A percentile compares a stretch with the other conserved stretches of the same genome.
phyloP scores from a whole-genome alignment of 176 grass and related monocot genomes.

The Tillandsia leiboldiana region DNA sequence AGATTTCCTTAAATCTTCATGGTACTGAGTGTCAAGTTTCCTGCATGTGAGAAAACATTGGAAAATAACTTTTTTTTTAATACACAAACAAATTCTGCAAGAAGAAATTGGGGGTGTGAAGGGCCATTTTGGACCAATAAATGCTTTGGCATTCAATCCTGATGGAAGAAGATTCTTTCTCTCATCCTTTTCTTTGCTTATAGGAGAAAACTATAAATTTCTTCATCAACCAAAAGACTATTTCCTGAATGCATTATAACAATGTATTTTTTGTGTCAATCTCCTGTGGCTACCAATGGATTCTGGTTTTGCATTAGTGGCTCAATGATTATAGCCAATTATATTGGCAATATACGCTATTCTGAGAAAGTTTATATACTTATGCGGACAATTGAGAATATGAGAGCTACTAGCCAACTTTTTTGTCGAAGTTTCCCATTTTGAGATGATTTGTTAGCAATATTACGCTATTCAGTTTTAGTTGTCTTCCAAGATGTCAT shows the following conservation, averaged over 20 bases:
- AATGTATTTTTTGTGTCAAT: background rate
- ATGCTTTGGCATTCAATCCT: constrained; percentile 76
- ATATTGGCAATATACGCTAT: background rate
- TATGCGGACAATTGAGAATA: background rate
- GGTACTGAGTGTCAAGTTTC: background rate
- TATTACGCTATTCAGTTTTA: background rate
- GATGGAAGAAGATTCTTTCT: constrained; percentile 55
- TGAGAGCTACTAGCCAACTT: background rate
- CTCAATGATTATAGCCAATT: constrained; percentile 23
- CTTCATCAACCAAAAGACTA: background rate
- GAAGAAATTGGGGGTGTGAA: constrained; percentile 93
- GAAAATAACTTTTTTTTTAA: background rate
- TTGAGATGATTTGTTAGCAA: background rate
- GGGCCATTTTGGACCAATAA: constrained; percentile 89
- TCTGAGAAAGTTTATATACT: background rate
- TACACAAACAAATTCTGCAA: constrained; percentile 47
- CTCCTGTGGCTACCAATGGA: background rate
- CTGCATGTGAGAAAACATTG: too few relatives aligned
- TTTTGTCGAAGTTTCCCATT: background rate
- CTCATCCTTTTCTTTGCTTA: background rate
- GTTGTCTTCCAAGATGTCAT: background rate
- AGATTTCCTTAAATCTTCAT: background rate
- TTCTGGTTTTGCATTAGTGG: background rate
- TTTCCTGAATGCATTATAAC: background rate
- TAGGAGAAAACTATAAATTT: background rate